Percentiles rank a stretch among this genome's conserved stretches.
phyloP scores from a whole-genome alignment of 805 yeast species.

The Pichia exigua region DNA sequence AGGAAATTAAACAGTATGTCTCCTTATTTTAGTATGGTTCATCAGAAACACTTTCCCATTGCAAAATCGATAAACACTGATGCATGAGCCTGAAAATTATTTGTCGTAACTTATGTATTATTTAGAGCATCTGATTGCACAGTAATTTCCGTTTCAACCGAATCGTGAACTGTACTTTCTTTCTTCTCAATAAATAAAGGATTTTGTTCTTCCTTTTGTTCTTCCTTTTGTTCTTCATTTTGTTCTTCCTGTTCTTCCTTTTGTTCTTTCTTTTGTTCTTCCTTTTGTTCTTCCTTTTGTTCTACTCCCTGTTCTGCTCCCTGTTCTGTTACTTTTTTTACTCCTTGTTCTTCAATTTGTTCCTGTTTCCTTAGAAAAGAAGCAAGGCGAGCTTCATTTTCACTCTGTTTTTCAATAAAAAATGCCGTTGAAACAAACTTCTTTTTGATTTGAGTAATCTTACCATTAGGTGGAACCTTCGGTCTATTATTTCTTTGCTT shows the following conservation, averaged over 20 bases:
- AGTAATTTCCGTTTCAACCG: background rate
- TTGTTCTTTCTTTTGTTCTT: background rate
- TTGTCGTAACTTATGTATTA: too few species aligned
- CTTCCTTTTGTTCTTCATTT: too few species aligned
- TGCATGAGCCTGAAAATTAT: too few species aligned
- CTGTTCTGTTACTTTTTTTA: too few species aligned
- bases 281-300: too few species aligned
- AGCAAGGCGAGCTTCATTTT: slow-evolving; percentile 8
- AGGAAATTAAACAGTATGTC: too few species aligned
- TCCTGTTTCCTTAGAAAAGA: background rate
- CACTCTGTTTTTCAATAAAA: slow-evolving; percentile 38
- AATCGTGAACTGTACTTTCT: background rate
- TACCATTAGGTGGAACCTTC: slow-evolving; percentile 86
- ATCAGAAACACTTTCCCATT: too few species aligned
- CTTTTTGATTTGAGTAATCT: slow-evolving; percentile 63
- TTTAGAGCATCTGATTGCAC: background rate
- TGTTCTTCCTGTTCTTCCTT: background rate
- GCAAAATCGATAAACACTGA: too few species aligned
- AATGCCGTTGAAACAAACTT: slow-evolving; percentile 47
- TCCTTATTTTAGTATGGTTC: too few species aligned
- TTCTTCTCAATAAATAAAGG: background rate
- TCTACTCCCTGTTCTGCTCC: background rate
- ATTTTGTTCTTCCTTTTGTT: background rate
- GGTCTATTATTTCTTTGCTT: slow-evolving; percentile 70
- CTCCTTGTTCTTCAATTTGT: background rate